phyloP scores from a whole-genome alignment of 2,329 filamentous ascomycete species.

The Didymella segeticola region DNA sequence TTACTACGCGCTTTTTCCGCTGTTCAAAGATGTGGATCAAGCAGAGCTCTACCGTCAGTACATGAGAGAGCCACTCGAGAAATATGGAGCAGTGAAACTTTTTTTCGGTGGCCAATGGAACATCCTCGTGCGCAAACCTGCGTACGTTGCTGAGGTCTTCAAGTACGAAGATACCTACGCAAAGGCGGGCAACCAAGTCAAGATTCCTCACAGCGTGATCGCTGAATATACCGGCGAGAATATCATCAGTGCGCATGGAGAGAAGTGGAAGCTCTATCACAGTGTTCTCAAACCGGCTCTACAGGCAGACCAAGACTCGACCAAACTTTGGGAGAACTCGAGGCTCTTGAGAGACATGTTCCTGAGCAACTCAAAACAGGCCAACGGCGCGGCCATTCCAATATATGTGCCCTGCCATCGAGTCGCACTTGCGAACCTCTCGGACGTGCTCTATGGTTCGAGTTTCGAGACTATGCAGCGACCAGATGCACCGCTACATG shows the following conservation, averaged over 20 bases:
- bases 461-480: conserved; percentile 36
- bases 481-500: conserved; percentile 27
- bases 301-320: conserved; percentile 35
- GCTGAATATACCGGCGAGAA: conserved; percentile 44
- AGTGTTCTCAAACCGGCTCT: conserved; percentile 41
- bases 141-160: conserved; percentile 52
- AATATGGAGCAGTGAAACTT: conserved; percentile 56
- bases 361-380: conserved; percentile 33
- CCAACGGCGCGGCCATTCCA: conserved; percentile 26
- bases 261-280: conserved; percentile 41
- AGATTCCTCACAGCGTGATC: conserved; percentile 41
- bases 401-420: conserved; percentile 47
- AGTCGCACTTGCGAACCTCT: conserved; percentile 48
- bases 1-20: conserved; percentile 53
- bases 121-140: conserved; percentile 54
- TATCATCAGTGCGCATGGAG: conserved; percentile 43
- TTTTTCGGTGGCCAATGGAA: conserved; percentile 60
- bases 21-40: conserved; percentile 55
- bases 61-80: conserved; percentile 48
- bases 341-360: conserved; percentile 36
- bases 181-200: conserved; percentile 42
- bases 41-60: conserved; percentile 51
- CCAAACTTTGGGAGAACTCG: conserved; percentile 33
- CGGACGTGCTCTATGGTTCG: conserved; percentile 40
- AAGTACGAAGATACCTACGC: conserved; percentile 41